These are phyloP conservation scores for Aspergillus sergii DNA, from an alignment of 2,329 filamentous ascomycete species.

Conservation along the genomic window DNA sequence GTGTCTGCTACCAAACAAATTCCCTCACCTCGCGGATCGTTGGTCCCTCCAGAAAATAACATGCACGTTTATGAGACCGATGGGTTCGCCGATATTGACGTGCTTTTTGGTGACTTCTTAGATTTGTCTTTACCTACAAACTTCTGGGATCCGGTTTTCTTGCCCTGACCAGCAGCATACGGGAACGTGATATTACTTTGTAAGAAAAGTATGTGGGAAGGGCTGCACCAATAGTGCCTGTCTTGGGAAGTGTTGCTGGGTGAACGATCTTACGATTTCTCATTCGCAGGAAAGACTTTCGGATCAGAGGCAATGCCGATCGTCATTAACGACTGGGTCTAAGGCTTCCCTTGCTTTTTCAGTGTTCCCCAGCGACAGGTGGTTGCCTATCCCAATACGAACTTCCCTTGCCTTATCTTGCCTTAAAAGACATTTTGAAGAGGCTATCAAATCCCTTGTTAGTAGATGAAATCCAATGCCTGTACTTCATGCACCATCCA, in stretches of 20 bases:
- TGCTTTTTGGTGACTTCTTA: slow-evolving; percentile 38
- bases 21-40: slow-evolving; percentile 27
- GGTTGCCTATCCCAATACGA: neutral
- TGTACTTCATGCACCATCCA: neutral
- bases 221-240: neutral
- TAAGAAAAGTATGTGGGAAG: neutral
- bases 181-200: neutral
- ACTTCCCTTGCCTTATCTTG: neutral
- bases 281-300: slow-evolving; percentile 6
- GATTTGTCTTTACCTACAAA: slow-evolving; percentile 39
- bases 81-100: slow-evolving; percentile 39
- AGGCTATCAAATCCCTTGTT: neutral
- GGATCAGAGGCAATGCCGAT: neutral
- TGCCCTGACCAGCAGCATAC: slow-evolving; percentile 8
- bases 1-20: neutral
- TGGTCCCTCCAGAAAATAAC: slow-evolving; percentile 49
- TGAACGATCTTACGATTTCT: neutral
- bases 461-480: neutral
- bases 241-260: neutral
- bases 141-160: slow-evolving; percentile 41
- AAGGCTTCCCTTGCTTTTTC: neutral
- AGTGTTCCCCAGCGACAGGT: neutral
- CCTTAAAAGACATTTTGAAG: neutral
- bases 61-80: slow-evolving; percentile 44
- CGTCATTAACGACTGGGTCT: slow-evolving; percentile 1